Base-by-base conservation (phyloP, 495 filamentous ascomycete species). In the Chaetomium fimeti region DNA sequence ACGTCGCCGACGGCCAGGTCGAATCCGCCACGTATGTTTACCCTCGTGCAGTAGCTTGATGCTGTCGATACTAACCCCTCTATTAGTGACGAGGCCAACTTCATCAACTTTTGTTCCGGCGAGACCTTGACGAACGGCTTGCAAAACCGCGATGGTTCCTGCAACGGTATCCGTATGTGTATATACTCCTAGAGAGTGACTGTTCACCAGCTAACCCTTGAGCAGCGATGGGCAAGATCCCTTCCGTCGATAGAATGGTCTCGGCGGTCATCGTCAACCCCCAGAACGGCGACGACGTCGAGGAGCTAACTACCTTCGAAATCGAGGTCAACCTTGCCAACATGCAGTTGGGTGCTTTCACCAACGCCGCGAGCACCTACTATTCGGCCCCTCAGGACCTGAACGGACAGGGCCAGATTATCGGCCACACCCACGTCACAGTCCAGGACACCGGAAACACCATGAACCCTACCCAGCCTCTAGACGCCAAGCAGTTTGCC, bases 361-460 rank as follows among this genome's bases (percentile, higher is more conserved):
- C 86, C 52, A 87, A 90, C 66, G 82, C 85, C 53, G 74, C 74
- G 43, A 78, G 72, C 52, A 87, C 88, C 40, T 91, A 91, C 74
- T 91, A 90, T 74, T 72, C 83, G 28, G 85, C 86, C n/a, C 88
- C 88, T 22, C 89, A 91, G 73, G 66, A 76, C 13, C 77, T 91
- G 7, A 72, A 81, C 22, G 72, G 71, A 36, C 66, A 71, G n/a
- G 85, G 87, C 22, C 71, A 76, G 12, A 78, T 90, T 63, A 82
- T 89, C 65, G 88, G 88, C 28, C 88, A 91, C 76, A 87, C 85
- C 57, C 89, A 91, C 77, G 82, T 91, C 57, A 90, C 88, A 8
- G 76, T 90, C 56, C 88, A 91, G 72, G 77, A 84, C 61, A 65
- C 88, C 36, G 83, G 83, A 48, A 74, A 76, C 71, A 74, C 68